Conservation (phyloP, 179 eudicot species). For the Gypsophila paniculata region DNA sequence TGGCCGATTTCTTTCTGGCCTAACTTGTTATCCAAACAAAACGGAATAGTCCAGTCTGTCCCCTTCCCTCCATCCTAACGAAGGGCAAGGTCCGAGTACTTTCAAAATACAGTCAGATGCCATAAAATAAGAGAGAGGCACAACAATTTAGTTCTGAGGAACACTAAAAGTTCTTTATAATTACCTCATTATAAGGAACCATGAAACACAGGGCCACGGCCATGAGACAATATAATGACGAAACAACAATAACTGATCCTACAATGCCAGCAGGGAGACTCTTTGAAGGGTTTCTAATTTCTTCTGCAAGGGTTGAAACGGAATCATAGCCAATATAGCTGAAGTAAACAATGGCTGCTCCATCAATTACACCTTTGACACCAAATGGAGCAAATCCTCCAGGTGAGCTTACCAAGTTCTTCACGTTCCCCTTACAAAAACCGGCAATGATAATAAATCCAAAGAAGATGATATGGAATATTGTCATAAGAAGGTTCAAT, state of each 20-base stretch:
- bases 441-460: constrained; percentile 68
- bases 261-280: constrained; percentile 72
- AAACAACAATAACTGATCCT: constrained; percentile 70
- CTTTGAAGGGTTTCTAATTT: constrained; percentile 61
- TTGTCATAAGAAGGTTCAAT: constrained; percentile 66
- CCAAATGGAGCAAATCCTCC: constrained; percentile 66
- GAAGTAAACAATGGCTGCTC: constrained; percentile 81
- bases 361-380: constrained; percentile 63
- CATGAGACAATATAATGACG: constrained; percentile 67
- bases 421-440: constrained; percentile 47
- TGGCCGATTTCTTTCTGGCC: neutral
- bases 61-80: too few species aligned
- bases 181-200: constrained; percentile 57
- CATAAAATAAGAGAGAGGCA: neutral
- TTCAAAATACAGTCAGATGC: neutral
- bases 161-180: neutral
- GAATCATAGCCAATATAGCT: constrained; percentile 86
- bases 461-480: constrained; percentile 63
- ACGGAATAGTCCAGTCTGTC: too few species aligned
- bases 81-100: neutral
- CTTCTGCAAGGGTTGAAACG: constrained; percentile 92
- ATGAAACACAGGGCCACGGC: constrained; percentile 64
- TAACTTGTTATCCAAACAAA: too few species aligned
- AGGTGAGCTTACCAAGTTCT: constrained; percentile 56
- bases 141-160: neutral